phyloP scores from a whole-genome alignment of 2,329 filamentous ascomycete genomes.

The Aspergillus vadensis region DNA sequence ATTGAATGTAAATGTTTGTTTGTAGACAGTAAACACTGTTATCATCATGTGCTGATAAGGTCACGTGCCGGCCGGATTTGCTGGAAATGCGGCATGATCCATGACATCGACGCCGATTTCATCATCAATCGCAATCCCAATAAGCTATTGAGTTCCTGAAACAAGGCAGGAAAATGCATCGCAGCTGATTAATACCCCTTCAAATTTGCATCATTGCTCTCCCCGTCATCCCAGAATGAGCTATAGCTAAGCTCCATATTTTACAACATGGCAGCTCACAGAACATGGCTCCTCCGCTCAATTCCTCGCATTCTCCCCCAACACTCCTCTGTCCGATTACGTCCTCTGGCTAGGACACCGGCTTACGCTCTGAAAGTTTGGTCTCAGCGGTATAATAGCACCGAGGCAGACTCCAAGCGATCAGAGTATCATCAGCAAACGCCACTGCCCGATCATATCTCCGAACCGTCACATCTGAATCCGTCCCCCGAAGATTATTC shows the following conservation, averaged over 20 bases:
- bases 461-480: conserved; percentile 65
- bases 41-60: conserved; percentile 14
- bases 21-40: not conserved
- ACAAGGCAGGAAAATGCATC: conserved; percentile 4
- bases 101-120: not conserved
- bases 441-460: conserved; percentile 18
- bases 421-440: conserved; percentile 13
- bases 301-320: conserved; percentile 19
- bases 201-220: not conserved
- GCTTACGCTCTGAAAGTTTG: conserved; percentile 10
- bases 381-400: conserved; percentile 31
- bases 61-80: conserved; percentile 7
- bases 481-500: conserved; percentile 83
- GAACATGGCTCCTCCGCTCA: conserved; percentile 22
- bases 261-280: conserved; percentile 24
- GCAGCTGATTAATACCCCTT: not conserved
- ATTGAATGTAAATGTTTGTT: no score
- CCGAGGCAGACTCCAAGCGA: conserved; percentile 13
- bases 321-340: conserved; percentile 20
- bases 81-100: conserved; percentile 5
- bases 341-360: conserved; percentile 14
- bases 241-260: conserved; percentile 14
- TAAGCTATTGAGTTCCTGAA: not conserved
- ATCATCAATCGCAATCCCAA: not conserved
- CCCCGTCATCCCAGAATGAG: conserved; percentile 17